Conservation (phyloP, 371 early-diverging fungal species). For the Mortierella sp. region DNA sequence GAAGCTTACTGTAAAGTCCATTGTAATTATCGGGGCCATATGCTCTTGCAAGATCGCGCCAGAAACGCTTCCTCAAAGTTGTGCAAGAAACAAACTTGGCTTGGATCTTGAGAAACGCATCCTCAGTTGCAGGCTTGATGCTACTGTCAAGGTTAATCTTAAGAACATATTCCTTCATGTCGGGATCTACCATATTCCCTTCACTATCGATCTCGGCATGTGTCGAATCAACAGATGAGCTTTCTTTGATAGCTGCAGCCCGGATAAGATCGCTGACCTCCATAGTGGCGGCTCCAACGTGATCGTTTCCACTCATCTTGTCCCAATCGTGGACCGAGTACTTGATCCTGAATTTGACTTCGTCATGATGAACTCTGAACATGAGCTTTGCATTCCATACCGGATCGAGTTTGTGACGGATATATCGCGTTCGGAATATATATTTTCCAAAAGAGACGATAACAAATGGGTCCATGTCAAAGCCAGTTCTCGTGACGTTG, state of each 20-base stretch:
- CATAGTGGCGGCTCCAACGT: slow-evolving; percentile 70
- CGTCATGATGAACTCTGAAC: slow-evolving; percentile 71
- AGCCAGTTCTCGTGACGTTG: slow-evolving; percentile 72
- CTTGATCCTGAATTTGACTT: slow-evolving; percentile 71
- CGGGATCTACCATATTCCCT: slow-evolving; percentile 56
- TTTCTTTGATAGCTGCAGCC: neutral
- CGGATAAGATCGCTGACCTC: slow-evolving; percentile 50
- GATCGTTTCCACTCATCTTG: slow-evolving; percentile 79
- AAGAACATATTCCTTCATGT: slow-evolving; percentile 47
- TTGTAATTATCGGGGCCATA: slow-evolving; percentile 66
- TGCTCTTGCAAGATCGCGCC: slow-evolving; percentile 73
- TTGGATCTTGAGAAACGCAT: slow-evolving; percentile 63
- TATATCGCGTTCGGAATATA: slow-evolving; percentile 76
- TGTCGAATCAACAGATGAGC: neutral
- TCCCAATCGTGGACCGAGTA: slow-evolving; percentile 86
- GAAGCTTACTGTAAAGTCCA: slow-evolving; percentile 66
- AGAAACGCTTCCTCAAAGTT: slow-evolving; percentile 78
- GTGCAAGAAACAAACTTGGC: slow-evolving; percentile 75
- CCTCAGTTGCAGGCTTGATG: slow-evolving; percentile 33
- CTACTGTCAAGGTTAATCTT: slow-evolving; percentile 33
- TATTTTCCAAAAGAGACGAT: slow-evolving; percentile 76
- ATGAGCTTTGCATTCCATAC: slow-evolving; percentile 78
- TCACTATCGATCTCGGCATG: slow-evolving; percentile 57
- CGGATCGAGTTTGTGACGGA: slow-evolving; percentile 75
- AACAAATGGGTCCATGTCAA: slow-evolving; percentile 91